phyloP scores from a whole-genome alignment of 441 rosid genomes.

The Gossypium aridum region DNA sequence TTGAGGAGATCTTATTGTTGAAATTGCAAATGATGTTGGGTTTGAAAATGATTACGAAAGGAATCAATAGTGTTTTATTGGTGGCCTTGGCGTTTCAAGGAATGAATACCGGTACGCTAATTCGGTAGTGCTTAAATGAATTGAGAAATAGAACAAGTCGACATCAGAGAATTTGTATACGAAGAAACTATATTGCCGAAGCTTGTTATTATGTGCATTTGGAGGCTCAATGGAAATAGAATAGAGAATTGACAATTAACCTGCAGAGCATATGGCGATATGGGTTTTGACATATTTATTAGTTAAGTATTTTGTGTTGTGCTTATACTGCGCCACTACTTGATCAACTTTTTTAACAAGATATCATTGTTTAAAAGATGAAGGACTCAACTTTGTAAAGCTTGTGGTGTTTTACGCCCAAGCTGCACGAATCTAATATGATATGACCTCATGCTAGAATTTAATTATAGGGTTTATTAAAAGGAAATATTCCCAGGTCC shows the following conservation, averaged over 20 bases:
- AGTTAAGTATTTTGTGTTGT: not conserved
- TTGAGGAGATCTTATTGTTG: too few relatives aligned
- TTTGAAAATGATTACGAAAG: too few relatives aligned
- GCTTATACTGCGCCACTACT: not conserved
- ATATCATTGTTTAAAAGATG: not conserved
- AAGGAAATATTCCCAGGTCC: slow-evolving; percentile 7
- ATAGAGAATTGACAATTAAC: too few relatives aligned
- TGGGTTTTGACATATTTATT: not conserved
- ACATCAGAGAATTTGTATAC: not conserved
- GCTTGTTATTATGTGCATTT: not conserved
- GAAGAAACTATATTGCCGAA: not conserved
- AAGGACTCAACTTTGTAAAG: not conserved
- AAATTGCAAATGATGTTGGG: too few relatives aligned
- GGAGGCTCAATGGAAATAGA: not conserved
- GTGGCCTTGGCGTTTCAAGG: not conserved
- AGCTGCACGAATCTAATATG: not conserved
- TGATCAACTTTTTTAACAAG: not conserved
- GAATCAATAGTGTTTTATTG: too few relatives aligned
- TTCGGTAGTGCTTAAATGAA: not conserved
- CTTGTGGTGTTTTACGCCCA: not conserved
- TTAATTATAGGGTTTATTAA: not conserved
- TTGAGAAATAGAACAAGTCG: not conserved
- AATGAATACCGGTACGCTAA: not conserved
- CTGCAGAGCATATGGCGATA: not conserved
- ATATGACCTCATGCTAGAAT: not conserved